Evolutionary conservation across 495 filamentous ascomycete genomes (phyloP), one percentile per base, ranked within the genome.

Genomic region (Ramalina intermedia): DNA sequence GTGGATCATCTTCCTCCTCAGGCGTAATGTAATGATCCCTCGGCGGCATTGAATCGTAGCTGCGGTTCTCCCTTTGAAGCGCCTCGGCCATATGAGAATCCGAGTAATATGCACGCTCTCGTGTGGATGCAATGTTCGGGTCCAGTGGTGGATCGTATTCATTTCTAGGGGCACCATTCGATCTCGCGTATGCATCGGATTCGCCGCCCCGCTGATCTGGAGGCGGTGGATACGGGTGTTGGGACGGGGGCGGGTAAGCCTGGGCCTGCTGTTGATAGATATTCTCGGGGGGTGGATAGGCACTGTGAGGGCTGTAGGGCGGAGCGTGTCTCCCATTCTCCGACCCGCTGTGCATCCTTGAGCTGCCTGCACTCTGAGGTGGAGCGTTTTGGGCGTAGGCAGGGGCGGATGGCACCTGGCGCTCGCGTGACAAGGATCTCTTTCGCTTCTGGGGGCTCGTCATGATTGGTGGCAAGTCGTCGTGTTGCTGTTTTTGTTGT

Each of bases 21-120:
- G 69, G 67, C 7, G 58, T 57, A 18, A 64, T 50, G 17, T 57
- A 52, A 37, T 55, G 48, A 11, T 59, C 60, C 56, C 66, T 58
- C 43, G 53, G 48, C 39, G 47, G 47, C 38, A 63, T 63, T 38
- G 58, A 61, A 42, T 73, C 69, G 42, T 68, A 63, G 21, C 60
- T 59, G 24, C 68, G 65, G 17, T 66, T 65, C 38, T 74, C 70
- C n/a, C 69, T 66, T 48, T 73, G 72, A 16, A 76, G 64, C 18
- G 66, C 71, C 53, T 73, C 70, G 6, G 63, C 71, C 24, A 74
- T 53, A 42, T 52, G 55, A 37, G 55, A 48, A 56, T 75, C 71
- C 1, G 71, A 70, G 24, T 70, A 61, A 53, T 76, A 72, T 11
- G 74, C 63, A 37, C 56, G 37, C 18, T 43, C 45, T 29, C 35